These are phyloP conservation scores for Gossypium rotundifolium DNA, from an alignment of 345 rosid species.

Conservation along the genomic window DNA sequence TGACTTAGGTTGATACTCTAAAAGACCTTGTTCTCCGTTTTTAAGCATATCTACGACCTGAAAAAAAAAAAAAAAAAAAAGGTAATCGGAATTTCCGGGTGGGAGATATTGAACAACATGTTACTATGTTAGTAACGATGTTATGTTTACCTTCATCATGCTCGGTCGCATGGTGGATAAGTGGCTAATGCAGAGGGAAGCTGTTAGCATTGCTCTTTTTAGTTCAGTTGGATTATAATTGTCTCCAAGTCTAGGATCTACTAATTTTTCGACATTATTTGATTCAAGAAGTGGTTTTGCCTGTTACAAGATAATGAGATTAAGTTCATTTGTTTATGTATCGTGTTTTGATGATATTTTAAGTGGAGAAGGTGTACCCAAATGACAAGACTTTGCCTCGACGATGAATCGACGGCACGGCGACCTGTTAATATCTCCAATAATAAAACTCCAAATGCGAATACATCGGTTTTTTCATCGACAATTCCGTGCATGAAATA, in stretches of 20 bases:
- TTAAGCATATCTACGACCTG: constrained; percentile 62
- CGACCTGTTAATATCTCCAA: constrained; percentile 92
- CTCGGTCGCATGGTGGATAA: constrained; percentile 62
- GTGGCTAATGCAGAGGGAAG: constrained; percentile 73
- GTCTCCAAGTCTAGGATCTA: constrained; percentile 60
- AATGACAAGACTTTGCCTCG: constrained; percentile 72
- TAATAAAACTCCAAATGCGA: constrained; percentile 76
- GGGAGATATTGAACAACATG: background rate
- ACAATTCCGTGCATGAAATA: constrained; percentile 94
- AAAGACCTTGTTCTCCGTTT: constrained; percentile 36
- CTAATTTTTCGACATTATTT: constrained; percentile 36
- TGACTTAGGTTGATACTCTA: constrained; percentile 42
- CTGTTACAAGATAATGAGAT: constrained; percentile 21
- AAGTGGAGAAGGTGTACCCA: constrained; percentile 54
- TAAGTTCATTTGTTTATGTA: background rate
- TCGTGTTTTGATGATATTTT: background rate
- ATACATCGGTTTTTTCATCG: constrained; percentile 88
- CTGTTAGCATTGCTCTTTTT: constrained; percentile 58
- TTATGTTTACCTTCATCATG: constrained; percentile 51
- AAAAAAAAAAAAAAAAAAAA: background rate
- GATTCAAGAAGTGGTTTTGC: constrained; percentile 74
- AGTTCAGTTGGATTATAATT: constrained; percentile 50
- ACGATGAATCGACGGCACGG: constrained; percentile 68
- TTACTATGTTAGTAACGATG: background rate
- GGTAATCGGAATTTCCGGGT: background rate